Evolutionary conservation across 202 grass and related monocot species (phyloP), one percentile per base, ranked within the genome.

Genomic region (Brachypodium distachyon): DNA sequence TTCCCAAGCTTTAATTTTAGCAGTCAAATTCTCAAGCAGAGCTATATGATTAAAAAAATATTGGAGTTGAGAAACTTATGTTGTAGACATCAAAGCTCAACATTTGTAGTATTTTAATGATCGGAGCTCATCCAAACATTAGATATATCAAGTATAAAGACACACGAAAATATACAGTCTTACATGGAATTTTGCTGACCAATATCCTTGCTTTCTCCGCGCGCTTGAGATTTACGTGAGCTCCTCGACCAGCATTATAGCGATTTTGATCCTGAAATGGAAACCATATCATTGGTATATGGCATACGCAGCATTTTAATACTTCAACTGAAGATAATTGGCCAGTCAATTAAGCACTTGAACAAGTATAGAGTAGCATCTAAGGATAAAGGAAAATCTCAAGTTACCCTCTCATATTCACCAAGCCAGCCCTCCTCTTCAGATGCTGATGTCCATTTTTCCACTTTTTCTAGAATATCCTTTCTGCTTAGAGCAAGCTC

Each of bases 181-280:
- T 80, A 94, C 95, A 81, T 75, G 89, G 91, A 53, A 94, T 76
- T 88, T 98, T 98, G 82, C 81, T 90, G 31, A 92, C 89, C 59
- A 98, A 41, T 67, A 78, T 71, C 77, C 95, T 90, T 81, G 95
- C 91, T 86, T 95, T 98, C 74, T 98, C 95, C 1, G 91, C 91
- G 34, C 87, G 91, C 77, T 92, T 98, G 74, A 98, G 83, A 80
- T 92, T 98, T 86, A 89, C 90, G 60, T 98, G 95, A 66, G 84
- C 89, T 84, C 95, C 95, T 87, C 95, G 76, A 54, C 91, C 91
- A 83, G 87, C 87, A 87, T 52, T 88, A 61, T 95, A 98, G 16
- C 89, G 89, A 79, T 93, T 98, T 73, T 94, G 89, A 85, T 98
- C 95, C 95, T 98, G 27, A 51, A 80, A 62, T 44, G 32, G 31